Evolutionary conservation across 805 yeast genomes (phyloP).

Genomic region (Candida awuae): DNA sequence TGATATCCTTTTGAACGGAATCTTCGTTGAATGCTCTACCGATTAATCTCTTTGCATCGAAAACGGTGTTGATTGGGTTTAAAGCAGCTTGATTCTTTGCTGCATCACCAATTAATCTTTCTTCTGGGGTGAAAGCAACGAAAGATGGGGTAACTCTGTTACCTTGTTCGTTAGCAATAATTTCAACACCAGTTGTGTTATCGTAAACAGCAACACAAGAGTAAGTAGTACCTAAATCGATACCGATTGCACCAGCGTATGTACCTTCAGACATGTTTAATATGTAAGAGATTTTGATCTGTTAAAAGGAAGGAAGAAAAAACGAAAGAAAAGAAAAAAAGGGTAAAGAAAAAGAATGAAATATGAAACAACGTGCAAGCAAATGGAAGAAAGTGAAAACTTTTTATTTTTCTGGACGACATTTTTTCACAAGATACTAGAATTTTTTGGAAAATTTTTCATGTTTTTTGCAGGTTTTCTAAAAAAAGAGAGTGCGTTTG

Average conservation of each 20-base stretch:
- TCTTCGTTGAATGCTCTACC: conserved; percentile 73
- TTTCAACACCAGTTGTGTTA: conserved; percentile 61
- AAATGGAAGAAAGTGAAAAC: conserved; percentile 11
- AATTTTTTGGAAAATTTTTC: not conserved
- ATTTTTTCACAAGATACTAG: too few relatives aligned
- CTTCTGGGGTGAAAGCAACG: conserved; percentile 72
- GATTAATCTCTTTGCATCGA: conserved; percentile 77
- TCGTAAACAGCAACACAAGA: conserved; percentile 72
- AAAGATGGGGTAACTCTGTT: conserved; percentile 79
- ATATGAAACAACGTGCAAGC: conserved; percentile 3
- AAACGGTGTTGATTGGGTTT: conserved; percentile 69
- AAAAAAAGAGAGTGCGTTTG: too few relatives aligned
- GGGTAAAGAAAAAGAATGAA: conserved; percentile 1
- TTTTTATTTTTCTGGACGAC: conserved; percentile 8
- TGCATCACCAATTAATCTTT: conserved; percentile 76
- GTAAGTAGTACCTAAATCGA: conserved; percentile 87
- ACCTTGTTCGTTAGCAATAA: conserved; percentile 79
- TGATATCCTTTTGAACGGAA: conserved; percentile 79
- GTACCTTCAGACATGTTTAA: conserved; percentile 90
- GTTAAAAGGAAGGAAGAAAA: not conserved
- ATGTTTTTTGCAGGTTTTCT: not conserved
- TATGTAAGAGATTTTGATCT: conserved; percentile 4
- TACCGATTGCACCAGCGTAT: conserved; percentile 99
- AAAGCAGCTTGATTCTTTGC: conserved; percentile 80
- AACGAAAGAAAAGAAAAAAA: not conserved